Base-by-base conservation (phyloP, 2,329 filamentous ascomycete species). In the Neurospora sp. region DNA sequence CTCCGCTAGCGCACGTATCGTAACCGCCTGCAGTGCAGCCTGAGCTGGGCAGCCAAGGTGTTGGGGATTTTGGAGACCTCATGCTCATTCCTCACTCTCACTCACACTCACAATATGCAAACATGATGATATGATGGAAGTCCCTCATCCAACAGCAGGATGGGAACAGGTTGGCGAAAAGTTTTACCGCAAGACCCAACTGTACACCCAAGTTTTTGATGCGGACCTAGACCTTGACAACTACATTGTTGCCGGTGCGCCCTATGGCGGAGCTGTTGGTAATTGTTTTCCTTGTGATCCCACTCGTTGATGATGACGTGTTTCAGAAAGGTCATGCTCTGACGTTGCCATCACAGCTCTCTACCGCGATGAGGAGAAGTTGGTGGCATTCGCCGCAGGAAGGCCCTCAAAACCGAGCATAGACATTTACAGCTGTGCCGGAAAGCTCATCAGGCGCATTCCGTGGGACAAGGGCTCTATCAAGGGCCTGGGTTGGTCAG, bases 121-220 rank as follows among this genome's bases (percentile, higher is more conserved):
- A 80, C 73, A 77, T 79, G 74, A 78, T 74, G 52, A 74, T 70
- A 80, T 73, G 67, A 88, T 89, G 87, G 87, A 88, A 76, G 81
- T 82, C 73, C 81, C 85, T 77, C 85, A 87, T 80, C 86, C 94
- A 77, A 92, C 92, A 76, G 91, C 92, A 76, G 92, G 95, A 80
- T 99, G 96, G 96, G 93, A 97, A 84, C 91, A 88, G 81, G 89
- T 98, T 74, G 96, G 93, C 78, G 92, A 96, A 81, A 91, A 89
- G 77, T 98, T 96, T 85, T 99, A 98, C 83, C 92, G 95, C 80
- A 97, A 97, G 83, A 90, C 92, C 70, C 92, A 95, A 81, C 88
- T 97, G 72, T 99, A 98, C 84, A 94, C 93, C 72, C 91, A 90
- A 74, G 88, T 98, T 74, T 99, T 98, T 80, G 93, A 97, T 81